Evolutionary conservation across 257 asterid species (phyloP).

Genomic region (Solanum stenotomum): DNA sequence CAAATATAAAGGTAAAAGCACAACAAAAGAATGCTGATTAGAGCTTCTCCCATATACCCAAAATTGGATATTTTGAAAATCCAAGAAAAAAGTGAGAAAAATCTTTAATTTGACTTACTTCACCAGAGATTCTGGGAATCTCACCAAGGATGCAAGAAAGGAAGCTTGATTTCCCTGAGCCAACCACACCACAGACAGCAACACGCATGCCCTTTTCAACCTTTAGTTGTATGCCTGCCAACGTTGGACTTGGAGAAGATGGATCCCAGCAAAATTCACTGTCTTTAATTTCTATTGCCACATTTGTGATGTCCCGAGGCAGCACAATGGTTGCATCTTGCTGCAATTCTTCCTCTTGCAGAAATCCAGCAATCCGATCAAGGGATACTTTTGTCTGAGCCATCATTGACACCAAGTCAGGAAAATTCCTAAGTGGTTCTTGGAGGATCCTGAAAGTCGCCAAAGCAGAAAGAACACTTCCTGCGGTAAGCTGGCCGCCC

Average conservation of each 20-base stretch:
- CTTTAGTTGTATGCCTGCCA: conserved; percentile 39
- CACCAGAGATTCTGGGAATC: conserved; percentile 63
- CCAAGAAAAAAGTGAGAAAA: background rate
- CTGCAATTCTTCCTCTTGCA: conserved; percentile 52
- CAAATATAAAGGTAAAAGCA: conserved; percentile 2
- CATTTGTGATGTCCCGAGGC: conserved; percentile 36
- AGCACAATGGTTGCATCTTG: conserved; percentile 47
- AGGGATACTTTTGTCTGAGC: conserved; percentile 80
- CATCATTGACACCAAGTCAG: conserved; percentile 78
- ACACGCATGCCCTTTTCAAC: conserved; percentile 64
- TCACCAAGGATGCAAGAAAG: conserved; percentile 76
- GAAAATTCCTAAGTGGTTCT: conserved; percentile 69
- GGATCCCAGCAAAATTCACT: conserved; percentile 59
- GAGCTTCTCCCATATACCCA: background rate
- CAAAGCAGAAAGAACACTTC: conserved; percentile 67
- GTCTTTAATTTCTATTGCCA: conserved; percentile 50
- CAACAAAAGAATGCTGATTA: background rate
- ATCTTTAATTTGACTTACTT: conserved; percentile 37
- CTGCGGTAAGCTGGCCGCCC: conserved; percentile 72
- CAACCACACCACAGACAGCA: conserved; percentile 75
- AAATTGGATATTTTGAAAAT: background rate
- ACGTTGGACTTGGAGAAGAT: conserved; percentile 33
- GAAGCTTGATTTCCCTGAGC: conserved; percentile 72
- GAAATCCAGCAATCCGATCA: conserved; percentile 56
- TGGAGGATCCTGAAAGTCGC: conserved; percentile 72